Evolutionary conservation across 83 land plant genomes (phyloP).

Genomic region (Picea abies): DNA sequence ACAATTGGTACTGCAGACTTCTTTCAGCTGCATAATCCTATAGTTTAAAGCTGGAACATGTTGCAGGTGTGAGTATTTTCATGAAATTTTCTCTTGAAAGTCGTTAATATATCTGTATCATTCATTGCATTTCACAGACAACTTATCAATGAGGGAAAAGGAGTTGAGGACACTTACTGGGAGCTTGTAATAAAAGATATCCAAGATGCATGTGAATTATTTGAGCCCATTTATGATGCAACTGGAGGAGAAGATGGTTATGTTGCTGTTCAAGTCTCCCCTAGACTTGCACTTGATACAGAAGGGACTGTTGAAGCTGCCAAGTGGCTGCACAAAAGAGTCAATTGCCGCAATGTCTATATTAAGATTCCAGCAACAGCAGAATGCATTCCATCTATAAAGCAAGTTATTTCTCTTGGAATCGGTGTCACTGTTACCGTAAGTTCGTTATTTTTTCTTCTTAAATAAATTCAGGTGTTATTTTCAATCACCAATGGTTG

Average conservation of each 20-base stretch:
- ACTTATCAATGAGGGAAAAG: conserved; percentile 79
- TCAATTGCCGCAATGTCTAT: conserved; percentile 81
- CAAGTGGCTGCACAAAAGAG: conserved; percentile 85
- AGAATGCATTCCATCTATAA: conserved; percentile 83
- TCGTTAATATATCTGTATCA: neutral
- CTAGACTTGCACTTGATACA: conserved; percentile 86
- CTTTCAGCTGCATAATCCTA: neutral
- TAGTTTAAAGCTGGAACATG: neutral
- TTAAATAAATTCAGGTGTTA: no score
- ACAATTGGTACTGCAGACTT: no score
- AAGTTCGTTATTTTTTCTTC: conserved; percentile 26
- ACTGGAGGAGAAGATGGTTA: conserved; percentile 92
- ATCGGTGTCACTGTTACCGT: conserved; percentile 98
- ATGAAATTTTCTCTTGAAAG: neutral
- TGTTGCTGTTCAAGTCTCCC: conserved; percentile 97
- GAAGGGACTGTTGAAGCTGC: conserved; percentile 90
- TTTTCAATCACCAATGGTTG: no score
- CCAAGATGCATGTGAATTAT: conserved; percentile 94
- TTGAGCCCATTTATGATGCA: conserved; percentile 75
- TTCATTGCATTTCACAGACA: conserved; percentile 39
- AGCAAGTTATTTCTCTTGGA: conserved; percentile 66
- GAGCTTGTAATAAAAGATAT: conserved; percentile 93
- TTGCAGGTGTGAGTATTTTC: neutral
- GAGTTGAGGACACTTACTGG: conserved; percentile 89
- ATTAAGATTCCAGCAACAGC: conserved; percentile 97